Evolutionary conservation across 2,329 filamentous ascomycete genomes (phyloP).

Genomic region (Hypoxylon sp.): DNA sequence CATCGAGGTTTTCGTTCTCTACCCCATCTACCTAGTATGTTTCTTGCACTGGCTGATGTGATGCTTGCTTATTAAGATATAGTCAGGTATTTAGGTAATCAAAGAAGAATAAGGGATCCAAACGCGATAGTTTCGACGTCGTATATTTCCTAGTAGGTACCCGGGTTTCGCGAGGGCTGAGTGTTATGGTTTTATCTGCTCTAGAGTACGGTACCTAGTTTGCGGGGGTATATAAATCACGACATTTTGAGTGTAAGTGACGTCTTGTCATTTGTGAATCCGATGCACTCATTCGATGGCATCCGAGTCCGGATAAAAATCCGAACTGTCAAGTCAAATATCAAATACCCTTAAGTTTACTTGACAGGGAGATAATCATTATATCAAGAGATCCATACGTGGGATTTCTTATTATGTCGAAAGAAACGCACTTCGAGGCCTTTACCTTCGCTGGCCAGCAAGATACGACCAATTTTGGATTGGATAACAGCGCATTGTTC

Average conservation of each 20-base stretch:
- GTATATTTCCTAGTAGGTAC: no score
- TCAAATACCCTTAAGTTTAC: neutral
- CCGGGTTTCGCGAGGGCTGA: neutral
- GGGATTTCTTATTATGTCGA: constrained; percentile 24
- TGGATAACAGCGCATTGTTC: constrained; percentile 46
- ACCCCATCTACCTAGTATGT: no score
- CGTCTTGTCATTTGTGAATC: constrained; percentile 16
- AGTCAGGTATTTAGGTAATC: no score
- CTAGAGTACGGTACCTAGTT: neutral
- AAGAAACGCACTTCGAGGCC: constrained; percentile 22
- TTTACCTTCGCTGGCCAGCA: constrained; percentile 50
- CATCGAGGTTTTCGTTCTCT: no score
- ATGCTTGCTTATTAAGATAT: no score
- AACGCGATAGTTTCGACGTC: no score
- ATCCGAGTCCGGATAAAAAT: constrained; percentile 9
- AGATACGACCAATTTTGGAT: constrained; percentile 43
- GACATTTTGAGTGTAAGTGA: constrained; percentile 31
- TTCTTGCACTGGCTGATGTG: no score
- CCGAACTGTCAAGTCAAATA: neutral
- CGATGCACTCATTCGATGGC: neutral
- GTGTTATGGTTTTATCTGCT: neutral
- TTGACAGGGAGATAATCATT: neutral
- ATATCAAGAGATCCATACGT: neutral
- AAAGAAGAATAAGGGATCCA: no score
- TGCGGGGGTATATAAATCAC: constrained; percentile 26